A percentile compares a stretch with the other conserved stretches of the same genome.
Conservation (phyloP, 2,329 filamentous ascomycete genomes). For the Bertia moriformis region DNA sequence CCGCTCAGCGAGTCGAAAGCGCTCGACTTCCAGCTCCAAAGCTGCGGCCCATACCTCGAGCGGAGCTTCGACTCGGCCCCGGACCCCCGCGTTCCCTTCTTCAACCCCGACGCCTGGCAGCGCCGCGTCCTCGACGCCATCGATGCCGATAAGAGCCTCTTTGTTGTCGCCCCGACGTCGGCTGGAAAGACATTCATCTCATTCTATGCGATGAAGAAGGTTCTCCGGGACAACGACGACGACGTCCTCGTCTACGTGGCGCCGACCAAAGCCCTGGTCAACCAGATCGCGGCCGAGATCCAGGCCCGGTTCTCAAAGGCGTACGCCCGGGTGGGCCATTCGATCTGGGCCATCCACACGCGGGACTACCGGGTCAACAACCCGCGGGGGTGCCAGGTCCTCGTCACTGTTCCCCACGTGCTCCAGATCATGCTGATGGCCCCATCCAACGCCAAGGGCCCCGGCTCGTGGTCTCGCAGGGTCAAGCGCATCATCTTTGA, state of each 20-base stretch:
- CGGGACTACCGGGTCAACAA: constrained; percentile 65
- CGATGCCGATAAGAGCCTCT: constrained; percentile 53
- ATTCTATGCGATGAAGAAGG: constrained; percentile 71
- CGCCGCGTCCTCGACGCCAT: constrained; percentile 59
- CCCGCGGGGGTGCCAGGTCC: constrained; percentile 55
- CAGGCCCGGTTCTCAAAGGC: constrained; percentile 60
- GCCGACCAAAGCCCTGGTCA: constrained; percentile 69
- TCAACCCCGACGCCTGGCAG: constrained; percentile 67
- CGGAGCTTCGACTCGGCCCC: constrained; percentile 55
- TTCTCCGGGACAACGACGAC: constrained; percentile 53
- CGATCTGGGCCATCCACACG: constrained; percentile 69
- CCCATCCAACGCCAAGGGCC: constrained; percentile 50
- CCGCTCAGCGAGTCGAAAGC: constrained; percentile 28
- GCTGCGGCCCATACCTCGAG: constrained; percentile 62
- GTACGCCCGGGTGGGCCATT: constrained; percentile 21
- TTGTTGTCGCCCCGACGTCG: constrained; percentile 65
- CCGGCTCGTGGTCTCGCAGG: constrained; percentile 49
- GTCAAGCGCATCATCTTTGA: constrained; percentile 70
- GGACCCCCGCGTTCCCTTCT: constrained; percentile 56
- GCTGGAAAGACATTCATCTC: constrained; percentile 75
- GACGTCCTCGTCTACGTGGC: constrained; percentile 66
- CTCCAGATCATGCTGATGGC: constrained; percentile 64
- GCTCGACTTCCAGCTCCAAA: constrained; percentile 41
- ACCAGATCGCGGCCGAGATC: constrained; percentile 70
- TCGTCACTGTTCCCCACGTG: constrained; percentile 67